Base-by-base conservation (phyloP, 2,329 filamentous ascomycete genomes). In the Tolypocladium inflatum region DNA sequence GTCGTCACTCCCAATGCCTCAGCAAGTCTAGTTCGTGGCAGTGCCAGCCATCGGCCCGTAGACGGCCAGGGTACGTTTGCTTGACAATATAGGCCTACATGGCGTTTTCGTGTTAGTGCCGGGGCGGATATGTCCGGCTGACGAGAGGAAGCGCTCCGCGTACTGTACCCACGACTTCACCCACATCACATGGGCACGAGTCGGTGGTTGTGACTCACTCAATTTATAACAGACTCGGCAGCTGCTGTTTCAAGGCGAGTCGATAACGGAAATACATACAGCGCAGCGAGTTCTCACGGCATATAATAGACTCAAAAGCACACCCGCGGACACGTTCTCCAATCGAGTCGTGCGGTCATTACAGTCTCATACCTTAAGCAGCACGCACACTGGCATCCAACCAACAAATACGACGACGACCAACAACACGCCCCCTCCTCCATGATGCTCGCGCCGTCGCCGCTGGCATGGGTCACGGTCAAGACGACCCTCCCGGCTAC, bases 401-500 rank as follows among this genome's bases (percentile, higher is more conserved):
- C 19, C 48, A n/a, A 33, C 9, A 21, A 2, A 51, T n/a, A 50
- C 15, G 45, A 11, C 13, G 7, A n/a, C 26, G 17, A 8, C 7
- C 26, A 33, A 19, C 21, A 30, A 26, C 19, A 43, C 30, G 13
- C 48, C 33, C 15, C n/a, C n/a, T 30, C 48, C 35, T 19, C 35
- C 21, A 55, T n/a, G 13, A 50, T 48, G 38, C 38, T 50, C 5
- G 11, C 39, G 30, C 54, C 60, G 13, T n/a, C 63, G 19, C 59
- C 65, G 9, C 52, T 71, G 35, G 65, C 71, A 59, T 68, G 63
- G 61, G 64, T 77, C 59, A 76, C 68, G 50, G 73, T 83, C 59
- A 77, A 75, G 66, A 80, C 80, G 26, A 79, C 74, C 1, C 69
- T 79, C 13, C 81, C 81, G 1, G 64, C 67, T 15, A 57, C 59